phyloP scores from a whole-genome alignment of 2,329 filamentous ascomycete species.

The Exophiala calicioides region DNA sequence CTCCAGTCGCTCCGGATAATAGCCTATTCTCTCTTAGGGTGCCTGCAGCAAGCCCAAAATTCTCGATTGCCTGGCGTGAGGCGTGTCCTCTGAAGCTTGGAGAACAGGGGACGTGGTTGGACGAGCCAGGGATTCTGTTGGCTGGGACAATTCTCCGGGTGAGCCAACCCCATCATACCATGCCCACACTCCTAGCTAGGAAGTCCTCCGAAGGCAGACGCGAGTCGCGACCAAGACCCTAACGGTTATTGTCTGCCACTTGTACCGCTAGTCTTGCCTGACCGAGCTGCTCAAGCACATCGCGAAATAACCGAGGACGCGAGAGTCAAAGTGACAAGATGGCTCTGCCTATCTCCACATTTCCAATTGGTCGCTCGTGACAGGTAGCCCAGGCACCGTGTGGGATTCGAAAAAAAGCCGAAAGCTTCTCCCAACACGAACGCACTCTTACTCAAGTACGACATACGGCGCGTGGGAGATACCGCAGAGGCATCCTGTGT shows the following conservation, averaged over 20 bases:
- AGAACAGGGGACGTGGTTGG: not conserved
- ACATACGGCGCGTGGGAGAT: no score
- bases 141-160: conserved; percentile 25
- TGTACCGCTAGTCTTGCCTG: conserved; percentile 4
- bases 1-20: conserved; percentile 2
- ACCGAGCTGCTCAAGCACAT: conserved; percentile 5
- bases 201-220: no score
- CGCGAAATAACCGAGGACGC: conserved; percentile 7
- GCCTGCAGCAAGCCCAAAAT: conserved; percentile 9
- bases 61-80: not conserved
- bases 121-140: conserved; percentile 7
- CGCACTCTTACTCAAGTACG: no score
- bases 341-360: no score
- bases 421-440: not conserved
- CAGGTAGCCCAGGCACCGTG: not conserved
- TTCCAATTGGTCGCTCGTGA: not conserved
- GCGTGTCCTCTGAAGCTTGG: conserved; percentile 1
- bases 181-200: conserved; percentile 13
- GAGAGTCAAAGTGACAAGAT: not conserved
- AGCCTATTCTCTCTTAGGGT: conserved; percentile 12
- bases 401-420: not conserved
- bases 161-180: conserved; percentile 10
- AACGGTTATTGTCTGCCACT: conserved; percentile 1
- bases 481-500: no score
- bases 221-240: conserved; percentile 16